Evolutionary conservation across 2,329 filamentous ascomycete species (phyloP).

Genomic region (Exophiala sp.): DNA sequence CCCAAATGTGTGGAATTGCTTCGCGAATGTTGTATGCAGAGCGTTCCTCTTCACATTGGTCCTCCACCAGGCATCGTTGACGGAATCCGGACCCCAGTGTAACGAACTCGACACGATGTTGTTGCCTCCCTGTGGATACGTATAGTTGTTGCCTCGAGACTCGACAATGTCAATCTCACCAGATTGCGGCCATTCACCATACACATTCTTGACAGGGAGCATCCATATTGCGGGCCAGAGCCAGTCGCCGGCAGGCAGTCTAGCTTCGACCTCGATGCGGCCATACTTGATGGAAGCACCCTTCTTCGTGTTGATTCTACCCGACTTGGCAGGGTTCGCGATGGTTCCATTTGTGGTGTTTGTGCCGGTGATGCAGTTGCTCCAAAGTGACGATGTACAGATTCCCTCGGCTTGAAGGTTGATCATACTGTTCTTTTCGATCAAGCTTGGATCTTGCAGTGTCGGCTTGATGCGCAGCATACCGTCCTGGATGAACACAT

Average conservation of each 20-base stretch:
- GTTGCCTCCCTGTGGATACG: constrained; percentile 72
- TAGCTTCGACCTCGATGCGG: constrained; percentile 74
- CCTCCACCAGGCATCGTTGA: constrained; percentile 76
- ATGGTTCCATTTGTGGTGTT: constrained; percentile 76
- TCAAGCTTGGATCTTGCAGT: constrained; percentile 64
- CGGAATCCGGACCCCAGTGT: constrained; percentile 73
- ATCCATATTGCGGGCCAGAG: constrained; percentile 90
- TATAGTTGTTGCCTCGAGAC: constrained; percentile 77
- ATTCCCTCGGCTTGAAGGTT: constrained; percentile 63
- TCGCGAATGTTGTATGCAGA: constrained; percentile 70
- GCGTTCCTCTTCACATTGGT: constrained; percentile 75
- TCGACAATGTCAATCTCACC: constrained; percentile 84
- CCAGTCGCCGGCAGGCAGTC: constrained; percentile 76
- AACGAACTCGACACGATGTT: constrained; percentile 75
- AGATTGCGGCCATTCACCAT: constrained; percentile 73
- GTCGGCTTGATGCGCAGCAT: constrained; percentile 73
- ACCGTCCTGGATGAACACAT: constrained; percentile 68
- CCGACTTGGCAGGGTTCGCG: constrained; percentile 74
- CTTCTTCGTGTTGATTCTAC: constrained; percentile 70
- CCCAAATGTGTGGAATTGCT: constrained; percentile 71
- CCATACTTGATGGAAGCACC: constrained; percentile 74
- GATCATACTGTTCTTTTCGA: constrained; percentile 65
- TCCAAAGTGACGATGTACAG: constrained; percentile 62
- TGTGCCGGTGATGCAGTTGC: constrained; percentile 67
- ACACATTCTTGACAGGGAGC: constrained; percentile 69